phyloP scores from a whole-genome alignment of 2,329 filamentous ascomycete species.

The Grosmannia serpens region DNA sequence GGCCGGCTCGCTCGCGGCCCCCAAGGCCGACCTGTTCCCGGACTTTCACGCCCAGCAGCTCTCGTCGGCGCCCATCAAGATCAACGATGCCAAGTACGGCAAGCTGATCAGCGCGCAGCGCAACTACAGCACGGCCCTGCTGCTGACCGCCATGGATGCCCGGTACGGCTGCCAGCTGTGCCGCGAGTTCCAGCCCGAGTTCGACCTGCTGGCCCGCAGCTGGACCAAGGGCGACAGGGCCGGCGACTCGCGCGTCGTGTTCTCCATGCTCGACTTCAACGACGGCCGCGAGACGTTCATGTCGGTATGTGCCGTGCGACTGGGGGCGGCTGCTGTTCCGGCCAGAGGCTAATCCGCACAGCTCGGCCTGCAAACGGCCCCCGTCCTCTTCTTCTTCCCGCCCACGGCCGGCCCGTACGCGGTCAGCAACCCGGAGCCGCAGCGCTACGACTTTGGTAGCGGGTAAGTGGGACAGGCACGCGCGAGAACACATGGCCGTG shows the following conservation, averaged over 20 bases:
- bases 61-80: slow-evolving; percentile 56
- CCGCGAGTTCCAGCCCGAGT: slow-evolving; percentile 86
- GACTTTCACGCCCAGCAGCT: slow-evolving; percentile 59
- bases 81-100: slow-evolving; percentile 65
- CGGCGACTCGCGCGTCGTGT: slow-evolving; percentile 61
- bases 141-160: slow-evolving; percentile 76
- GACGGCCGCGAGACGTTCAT: slow-evolving; percentile 79
- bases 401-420: slow-evolving; percentile 76
- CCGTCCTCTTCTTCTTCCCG: slow-evolving; percentile 76
- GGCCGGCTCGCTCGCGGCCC: slow-evolving; percentile 39
- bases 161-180: slow-evolving; percentile 81
- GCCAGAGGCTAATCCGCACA: slow-evolving; percentile 26
- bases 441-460: slow-evolving; percentile 73
- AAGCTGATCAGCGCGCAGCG: slow-evolving; percentile 65
- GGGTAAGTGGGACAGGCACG: slow-evolving; percentile 43
- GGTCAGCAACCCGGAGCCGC: slow-evolving; percentile 52
- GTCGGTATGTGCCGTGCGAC: slow-evolving; percentile 48
- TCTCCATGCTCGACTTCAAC: slow-evolving; percentile 76
- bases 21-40: slow-evolving; percentile 49
- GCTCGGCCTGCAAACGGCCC: slow-evolving; percentile 89
- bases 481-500: no score
- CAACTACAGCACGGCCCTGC: slow-evolving; percentile 71
- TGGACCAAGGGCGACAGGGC: slow-evolving; percentile 79
- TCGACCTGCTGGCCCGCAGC: slow-evolving; percentile 73
- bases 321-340: no score